phyloP scores from a whole-genome alignment of 2,329 filamentous ascomycete species.

The Fusarium verrucosum region DNA sequence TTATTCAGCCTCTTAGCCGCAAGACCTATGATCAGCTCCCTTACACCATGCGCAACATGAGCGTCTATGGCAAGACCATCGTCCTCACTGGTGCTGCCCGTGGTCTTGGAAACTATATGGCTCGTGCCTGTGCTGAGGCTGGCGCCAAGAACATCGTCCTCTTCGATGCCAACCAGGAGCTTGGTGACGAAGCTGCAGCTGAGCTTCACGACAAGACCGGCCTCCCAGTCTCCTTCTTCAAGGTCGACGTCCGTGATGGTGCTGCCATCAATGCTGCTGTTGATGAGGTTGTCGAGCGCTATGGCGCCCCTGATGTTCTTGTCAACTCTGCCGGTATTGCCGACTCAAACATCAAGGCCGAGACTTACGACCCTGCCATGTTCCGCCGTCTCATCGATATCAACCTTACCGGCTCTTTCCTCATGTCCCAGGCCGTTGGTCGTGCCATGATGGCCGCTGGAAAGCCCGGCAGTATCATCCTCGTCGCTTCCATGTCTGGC shows the following conservation, averaged over 20 bases:
- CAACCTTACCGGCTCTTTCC: constrained; percentile 82
- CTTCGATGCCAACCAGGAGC: constrained; percentile 79
- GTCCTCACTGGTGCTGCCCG: constrained; percentile 79
- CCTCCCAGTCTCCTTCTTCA: constrained; percentile 78
- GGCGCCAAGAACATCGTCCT: constrained; percentile 78
- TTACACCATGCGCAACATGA: constrained; percentile 74
- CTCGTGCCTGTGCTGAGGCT: constrained; percentile 78
- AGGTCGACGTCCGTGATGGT: constrained; percentile 79
- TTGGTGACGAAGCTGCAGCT: constrained; percentile 74
- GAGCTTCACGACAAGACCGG: constrained; percentile 78
- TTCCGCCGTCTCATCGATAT: constrained; percentile 84
- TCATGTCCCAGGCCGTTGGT: constrained; percentile 77
- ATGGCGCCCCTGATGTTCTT: constrained; percentile 77
- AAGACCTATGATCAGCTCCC: constrained; percentile 66
- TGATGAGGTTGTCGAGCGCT: constrained; percentile 70
- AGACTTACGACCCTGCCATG: constrained; percentile 78
- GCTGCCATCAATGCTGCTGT: constrained; percentile 75
- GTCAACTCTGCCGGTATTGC: constrained; percentile 84
- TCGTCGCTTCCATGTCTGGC: constrained; percentile 83
- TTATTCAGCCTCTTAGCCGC: constrained; percentile 62
- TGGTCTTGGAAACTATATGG: constrained; percentile 82
- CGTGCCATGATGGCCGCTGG: constrained; percentile 77
- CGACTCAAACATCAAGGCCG: constrained; percentile 84
- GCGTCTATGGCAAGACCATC: constrained; percentile 74
- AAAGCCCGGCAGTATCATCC: constrained; percentile 77